Base-by-base conservation (phyloP, 495 filamentous ascomycete species). In the Aspergillus asperescens region DNA sequence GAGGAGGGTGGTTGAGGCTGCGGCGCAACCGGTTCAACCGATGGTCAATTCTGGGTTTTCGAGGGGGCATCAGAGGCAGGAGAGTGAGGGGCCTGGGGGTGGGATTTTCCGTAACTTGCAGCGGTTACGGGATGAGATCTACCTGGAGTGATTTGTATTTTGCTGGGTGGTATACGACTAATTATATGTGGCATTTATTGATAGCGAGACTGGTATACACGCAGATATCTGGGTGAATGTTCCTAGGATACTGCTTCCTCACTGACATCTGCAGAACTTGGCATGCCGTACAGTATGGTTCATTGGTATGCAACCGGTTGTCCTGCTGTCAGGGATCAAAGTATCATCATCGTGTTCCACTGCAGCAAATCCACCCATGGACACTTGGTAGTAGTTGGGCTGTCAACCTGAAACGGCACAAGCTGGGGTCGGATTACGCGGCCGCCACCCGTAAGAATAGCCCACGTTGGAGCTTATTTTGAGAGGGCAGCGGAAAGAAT, bases 51-150 rank as follows among this genome's bases (percentile, higher is more conserved):
- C 60, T 16, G 59, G 51, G 38, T 59, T 61, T 31, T 48, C 41
- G 19, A 37, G 38, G 18, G 62, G 66, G 20, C 64, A 67, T 52
- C 58, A 57, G 37, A 64, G 65, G 5, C 68, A 71, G 51, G 72
- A 72, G 48, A 73, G 77, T 54, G 72, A 71, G 38, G 72, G 64
- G 39, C 76, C 77, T n/a, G 82, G 74, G 1, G 89, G 86, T 63
- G 88, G 89, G 1, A 79, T 95, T 50, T 84, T 95, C 52, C 84
- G 82, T 61, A 87, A 89, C 63, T 62, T 93, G 50, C 86, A 90
- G 64, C 85, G 86, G 60, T 70, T 95, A 58, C 80, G 88, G 49
- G 83, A 86, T 40, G 88, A 88, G 47, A 75, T 90, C 32, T 87
- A 83, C 61, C 65, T 78, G 49, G 76, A 78, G 40, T 79, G 51